Evolutionary conservation across 305 asterid genomes (phyloP), one percentile per base, ranked within the genome.

Genomic region (Fraxinus xanthoxyloides): DNA sequence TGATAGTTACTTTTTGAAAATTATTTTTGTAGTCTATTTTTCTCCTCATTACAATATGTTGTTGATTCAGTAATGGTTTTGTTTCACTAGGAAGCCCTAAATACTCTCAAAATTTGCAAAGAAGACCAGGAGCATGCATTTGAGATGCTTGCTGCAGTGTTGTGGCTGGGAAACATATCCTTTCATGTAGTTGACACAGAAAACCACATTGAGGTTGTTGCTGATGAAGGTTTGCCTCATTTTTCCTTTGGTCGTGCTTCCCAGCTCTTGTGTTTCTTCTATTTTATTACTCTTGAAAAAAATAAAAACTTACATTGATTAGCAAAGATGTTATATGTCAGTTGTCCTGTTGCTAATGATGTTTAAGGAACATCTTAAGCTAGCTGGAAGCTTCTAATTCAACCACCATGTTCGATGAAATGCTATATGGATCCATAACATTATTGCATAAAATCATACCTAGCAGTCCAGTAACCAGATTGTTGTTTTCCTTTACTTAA

Each of bases 91-190:
- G 97, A 84, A 82, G 97, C 98, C 80, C 84, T 95, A 73, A 84
- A 88, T 85, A 81, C 88, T 76, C 82, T 90, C 65, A 69, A 87
- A 87, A 95, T 97, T 82, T 82, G 90, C 88, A 87, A 89, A 86
- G 94, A 92, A 81, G 93, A 91, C 69, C 98, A 97, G 88, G 93
- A 92, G 85, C 90, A 85, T 85, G 92, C 85, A 81, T 92, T 93
- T 85, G 93, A 90, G 92, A 89, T 95, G 94, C 89, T 97, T 88
- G 96, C 98, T 77, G 97, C 98, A 72, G 94, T 97, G 82, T 85
- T 97, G 87, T 97, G 99, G 99, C 88, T 97, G 86, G 98, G 99
- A 77, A 95, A 97, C 90, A 92, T 93, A 86, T 90, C 97, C 26
- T 97, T 97, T 90, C 83, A 87, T 74, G 93, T 90, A 38, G 87